Base-by-base conservation (phyloP, 805 yeast genomes). In the Candida taoyuanica region DNA sequence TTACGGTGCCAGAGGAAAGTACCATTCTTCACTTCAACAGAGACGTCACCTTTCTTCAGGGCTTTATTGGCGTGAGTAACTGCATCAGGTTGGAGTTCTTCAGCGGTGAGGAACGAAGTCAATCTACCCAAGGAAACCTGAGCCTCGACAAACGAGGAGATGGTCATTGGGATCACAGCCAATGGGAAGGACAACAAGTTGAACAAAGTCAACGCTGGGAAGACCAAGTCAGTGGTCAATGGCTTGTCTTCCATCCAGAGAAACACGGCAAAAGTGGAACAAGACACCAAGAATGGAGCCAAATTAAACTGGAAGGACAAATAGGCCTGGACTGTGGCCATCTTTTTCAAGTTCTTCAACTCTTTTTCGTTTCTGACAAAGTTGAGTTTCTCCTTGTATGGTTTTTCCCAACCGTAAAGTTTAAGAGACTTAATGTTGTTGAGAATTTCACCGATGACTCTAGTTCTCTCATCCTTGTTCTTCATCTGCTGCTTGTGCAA, bases 401-500 rank as follows among this genome's bases (percentile, higher is more conserved):
- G 95, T 23, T 59, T 65, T 64, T 93, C 99, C 99, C 99, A 93
- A 3, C 94, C 95, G 56, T 93, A 93, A 34, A 94, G 71, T 60
- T 93, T 93, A 58, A 93, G 70, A 11, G 96, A 86, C 65, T 88
- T 91, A 60, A 93, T 86, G 55, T 89, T 91, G 59, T 85, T 86
- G 59, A 91, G 70, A 39, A 91, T 85, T 59, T 91, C 97, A 44
- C 86, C 79, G 39, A 87, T 83, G 31, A 89, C 68, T 49, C 96
- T 78, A 9, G 96, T 85, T 68, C 99, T 80, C 59, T 82, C 84
- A 64, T 93, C 99, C 60, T 93, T 91, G 55, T 76, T 75, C 47
- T 74, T 74, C 98, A 93, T 93, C 63, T 88, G 97, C 6, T 70
- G 60, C 57, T 83, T 85, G 62, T 89, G 96, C 44, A 87, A 67